Conservation (phyloP, 2,329 filamentous ascomycete genomes). For the Neoarthrinium moseri region DNA sequence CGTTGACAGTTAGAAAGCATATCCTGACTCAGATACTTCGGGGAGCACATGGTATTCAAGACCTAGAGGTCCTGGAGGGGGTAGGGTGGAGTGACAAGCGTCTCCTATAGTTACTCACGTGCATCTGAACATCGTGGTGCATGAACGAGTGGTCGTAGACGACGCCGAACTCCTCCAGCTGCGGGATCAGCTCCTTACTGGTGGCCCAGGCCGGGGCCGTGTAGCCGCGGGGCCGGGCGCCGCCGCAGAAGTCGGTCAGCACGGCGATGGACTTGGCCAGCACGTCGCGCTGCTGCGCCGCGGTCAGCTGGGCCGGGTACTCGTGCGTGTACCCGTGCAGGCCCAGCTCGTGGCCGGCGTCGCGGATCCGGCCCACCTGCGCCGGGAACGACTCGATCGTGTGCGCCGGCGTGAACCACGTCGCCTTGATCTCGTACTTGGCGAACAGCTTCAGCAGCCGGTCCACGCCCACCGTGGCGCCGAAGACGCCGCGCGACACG, state of each 20-base stretch:
- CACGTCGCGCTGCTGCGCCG: constrained; percentile 15
- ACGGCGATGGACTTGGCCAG: constrained; percentile 19
- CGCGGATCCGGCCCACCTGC: constrained; percentile 17
- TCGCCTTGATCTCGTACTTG: constrained; percentile 16
- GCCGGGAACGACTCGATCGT: constrained; percentile 16
- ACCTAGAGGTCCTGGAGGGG: background rate
- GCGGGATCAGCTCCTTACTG: constrained; percentile 32
- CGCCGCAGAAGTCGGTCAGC: constrained; percentile 26
- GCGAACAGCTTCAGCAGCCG: constrained; percentile 17
- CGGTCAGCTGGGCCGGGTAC: constrained; percentile 14
- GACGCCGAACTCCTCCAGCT: constrained; percentile 39
- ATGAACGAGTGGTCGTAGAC: constrained; percentile 47
- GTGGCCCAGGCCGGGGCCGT: constrained; percentile 42
- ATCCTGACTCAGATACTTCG: no score
- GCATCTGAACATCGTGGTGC: constrained; percentile 46
- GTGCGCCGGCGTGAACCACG: constrained; percentile 18
- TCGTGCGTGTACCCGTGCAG: constrained; percentile 20
- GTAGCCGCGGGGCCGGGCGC: constrained; percentile 39
- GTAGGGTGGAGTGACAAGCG: no score
- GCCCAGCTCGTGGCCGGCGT: constrained; percentile 17
- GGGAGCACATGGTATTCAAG: no score
- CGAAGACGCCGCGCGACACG: constrained; percentile 16
- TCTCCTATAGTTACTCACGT: no score
- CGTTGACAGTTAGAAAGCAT: no score
- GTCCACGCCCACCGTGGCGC: constrained; percentile 16